Conservation (phyloP, 139 green algal genomes). For the Zygnema cylindricum region DNA sequence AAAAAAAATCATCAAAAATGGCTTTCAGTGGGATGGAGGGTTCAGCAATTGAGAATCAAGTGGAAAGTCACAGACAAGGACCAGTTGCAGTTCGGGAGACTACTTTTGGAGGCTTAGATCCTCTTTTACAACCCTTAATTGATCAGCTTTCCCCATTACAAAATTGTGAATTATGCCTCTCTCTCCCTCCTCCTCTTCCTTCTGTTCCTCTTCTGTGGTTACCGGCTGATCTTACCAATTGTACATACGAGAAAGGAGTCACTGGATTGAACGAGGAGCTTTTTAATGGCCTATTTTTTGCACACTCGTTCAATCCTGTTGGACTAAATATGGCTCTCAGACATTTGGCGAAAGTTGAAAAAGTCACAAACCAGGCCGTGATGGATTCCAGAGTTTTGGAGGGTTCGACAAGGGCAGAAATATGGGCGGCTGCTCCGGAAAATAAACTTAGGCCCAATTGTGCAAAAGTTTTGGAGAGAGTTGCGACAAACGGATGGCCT, state of each 20-base stretch:
- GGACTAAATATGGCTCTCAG: not conserved
- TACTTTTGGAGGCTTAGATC: not conserved
- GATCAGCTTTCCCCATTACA: not conserved
- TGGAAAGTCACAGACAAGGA: not conserved
- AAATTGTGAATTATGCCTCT: not conserved
- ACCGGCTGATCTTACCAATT: not conserved
- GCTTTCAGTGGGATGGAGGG: too few species aligned
- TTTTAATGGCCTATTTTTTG: not conserved
- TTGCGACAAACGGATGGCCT: not conserved
- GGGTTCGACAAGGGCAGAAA: not conserved
- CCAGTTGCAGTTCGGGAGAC: not conserved
- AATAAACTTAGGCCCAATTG: not conserved
- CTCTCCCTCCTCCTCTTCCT: not conserved
- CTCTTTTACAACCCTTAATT: not conserved
- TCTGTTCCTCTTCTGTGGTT: not conserved
- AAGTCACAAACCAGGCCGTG: not conserved
- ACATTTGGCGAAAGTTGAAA: not conserved
- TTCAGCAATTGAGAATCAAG: too few species aligned
- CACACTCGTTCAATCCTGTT: not conserved
- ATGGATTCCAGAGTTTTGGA: not conserved
- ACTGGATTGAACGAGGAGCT: not conserved
- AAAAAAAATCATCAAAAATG: too few species aligned
- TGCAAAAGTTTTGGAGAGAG: not conserved
- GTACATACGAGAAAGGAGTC: not conserved
- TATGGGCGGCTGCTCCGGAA: not conserved